phyloP scores from a whole-genome alignment of 257 asterid genomes.

The Solanum gandarillasii region DNA sequence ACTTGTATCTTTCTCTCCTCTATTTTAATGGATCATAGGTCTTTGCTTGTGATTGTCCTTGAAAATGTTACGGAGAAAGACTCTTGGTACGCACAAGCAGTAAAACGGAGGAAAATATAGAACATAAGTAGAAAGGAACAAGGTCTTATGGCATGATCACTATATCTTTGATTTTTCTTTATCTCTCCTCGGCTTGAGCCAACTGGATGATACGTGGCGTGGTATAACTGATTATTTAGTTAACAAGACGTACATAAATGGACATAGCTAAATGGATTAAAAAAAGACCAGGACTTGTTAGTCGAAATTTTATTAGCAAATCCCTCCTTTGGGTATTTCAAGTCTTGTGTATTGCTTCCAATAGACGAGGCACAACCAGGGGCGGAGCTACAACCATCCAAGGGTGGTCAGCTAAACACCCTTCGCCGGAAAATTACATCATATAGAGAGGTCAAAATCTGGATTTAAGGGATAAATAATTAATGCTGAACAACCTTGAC shows the following conservation, averaged over 20 bases:
- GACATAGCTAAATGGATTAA: background rate
- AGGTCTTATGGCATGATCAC: background rate
- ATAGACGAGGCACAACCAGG: background rate
- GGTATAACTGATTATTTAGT: background rate
- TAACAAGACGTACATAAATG: background rate
- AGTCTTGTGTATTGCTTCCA: background rate
- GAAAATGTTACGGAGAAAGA: background rate
- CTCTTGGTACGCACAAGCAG: background rate
- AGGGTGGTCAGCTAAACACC: no score
- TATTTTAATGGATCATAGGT: background rate
- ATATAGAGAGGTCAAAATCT: no score
- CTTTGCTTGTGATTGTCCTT: background rate
- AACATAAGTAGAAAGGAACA: background rate
- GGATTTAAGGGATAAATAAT: no score
- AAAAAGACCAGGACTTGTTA: background rate
- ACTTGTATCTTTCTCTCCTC: background rate
- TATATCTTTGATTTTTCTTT: background rate
- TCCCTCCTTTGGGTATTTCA: background rate
- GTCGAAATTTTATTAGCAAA: no score
- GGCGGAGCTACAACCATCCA: no score
- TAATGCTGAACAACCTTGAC: no score
- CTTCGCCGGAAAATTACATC: no score
- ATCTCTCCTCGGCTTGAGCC: background rate
- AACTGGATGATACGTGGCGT: background rate
- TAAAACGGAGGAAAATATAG: background rate